Evolutionary conservation across 345 rosid species (phyloP).

Genomic region (Rhizophora mangle): DNA sequence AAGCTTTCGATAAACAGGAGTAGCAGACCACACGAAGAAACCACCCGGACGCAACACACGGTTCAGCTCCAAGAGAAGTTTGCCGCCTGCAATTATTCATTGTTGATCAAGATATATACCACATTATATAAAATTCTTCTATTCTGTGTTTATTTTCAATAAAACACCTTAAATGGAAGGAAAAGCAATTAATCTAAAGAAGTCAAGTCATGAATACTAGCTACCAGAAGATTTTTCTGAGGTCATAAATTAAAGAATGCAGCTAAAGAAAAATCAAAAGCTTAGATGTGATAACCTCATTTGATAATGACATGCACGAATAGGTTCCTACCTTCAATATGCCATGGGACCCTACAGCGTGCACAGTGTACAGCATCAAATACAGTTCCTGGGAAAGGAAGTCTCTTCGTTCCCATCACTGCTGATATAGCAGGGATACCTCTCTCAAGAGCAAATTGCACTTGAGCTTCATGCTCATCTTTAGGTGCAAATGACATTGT

Average conservation of each 20-base stretch:
- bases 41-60: conserved; percentile 87
- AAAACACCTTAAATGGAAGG: background rate
- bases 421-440: conserved; percentile 98
- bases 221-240: background rate
- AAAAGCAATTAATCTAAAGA: background rate
- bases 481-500: conserved; percentile 97
- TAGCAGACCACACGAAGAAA: conserved; percentile 95
- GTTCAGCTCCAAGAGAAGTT: conserved; percentile 86
- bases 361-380: conserved; percentile 96
- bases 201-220: background rate
- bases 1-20: conserved; percentile 87
- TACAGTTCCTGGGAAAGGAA: conserved; percentile 89
- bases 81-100: conserved; percentile 56
- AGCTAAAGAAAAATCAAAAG: background rate
- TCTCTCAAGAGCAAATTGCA: conserved; percentile 95
- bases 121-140: background rate
- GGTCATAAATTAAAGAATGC: background rate
- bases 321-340: conserved; percentile 69
- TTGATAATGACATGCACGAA: background rate
- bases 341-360: conserved; percentile 99
- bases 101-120: background rate
- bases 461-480: conserved; percentile 99
- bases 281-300: background rate
- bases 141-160: background rate
- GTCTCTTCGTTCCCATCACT: conserved; percentile 94